Percentiles rank a stretch among this genome's conserved stretches.
These are phyloP conservation scores for Leccinum huronense DNA, from an alignment of 1,284 basidiomycete species.

Conservation along the genomic window DNA sequence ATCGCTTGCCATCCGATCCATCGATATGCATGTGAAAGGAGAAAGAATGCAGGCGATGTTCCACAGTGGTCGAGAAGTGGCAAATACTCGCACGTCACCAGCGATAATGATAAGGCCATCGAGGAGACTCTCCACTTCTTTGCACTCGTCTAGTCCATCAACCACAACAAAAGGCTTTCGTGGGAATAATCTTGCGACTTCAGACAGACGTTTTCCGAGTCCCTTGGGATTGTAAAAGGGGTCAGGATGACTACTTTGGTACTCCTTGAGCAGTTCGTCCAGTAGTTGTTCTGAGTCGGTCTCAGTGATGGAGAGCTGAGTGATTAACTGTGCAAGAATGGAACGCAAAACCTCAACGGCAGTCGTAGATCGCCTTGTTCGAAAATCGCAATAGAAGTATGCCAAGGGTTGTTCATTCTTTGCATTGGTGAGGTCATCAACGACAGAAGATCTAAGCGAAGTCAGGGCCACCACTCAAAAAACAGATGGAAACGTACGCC, in stretches of 20 bases:
- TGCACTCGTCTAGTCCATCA: constrained; percentile 19
- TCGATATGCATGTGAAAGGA: constrained; percentile 7
- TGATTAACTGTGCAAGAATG: constrained; percentile 11
- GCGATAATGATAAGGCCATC: not conserved
- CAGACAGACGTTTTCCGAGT: constrained; percentile 6
- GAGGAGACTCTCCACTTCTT: constrained; percentile 7
- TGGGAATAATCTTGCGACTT: constrained; percentile 3
- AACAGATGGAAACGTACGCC: constrained; percentile 1
- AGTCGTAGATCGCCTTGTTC: constrained; percentile 4
- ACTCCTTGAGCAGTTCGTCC: constrained; percentile 10
- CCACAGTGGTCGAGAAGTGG: constrained; percentile 7
- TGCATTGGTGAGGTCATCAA: constrained; percentile 5
- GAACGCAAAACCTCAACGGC: constrained; percentile 18
- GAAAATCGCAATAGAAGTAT: constrained; percentile 23
- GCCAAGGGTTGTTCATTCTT: constrained; percentile 2
- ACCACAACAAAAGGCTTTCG: constrained; percentile 9
- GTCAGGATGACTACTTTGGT: not conserved
- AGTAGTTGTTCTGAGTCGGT: constrained; percentile 5
- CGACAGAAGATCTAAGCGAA: not conserved
- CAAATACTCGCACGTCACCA: constrained; percentile 3
- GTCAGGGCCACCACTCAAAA: not conserved
- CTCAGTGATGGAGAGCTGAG: not conserved
- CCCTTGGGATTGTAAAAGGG: constrained; percentile 12
- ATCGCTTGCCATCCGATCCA: constrained; percentile 8
- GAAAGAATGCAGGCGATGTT: constrained; percentile 5